These are phyloP conservation scores for Coccomyxa subellipsoidea DNA, from an alignment of 163 green algal species.

Conservation along the genomic window DNA sequence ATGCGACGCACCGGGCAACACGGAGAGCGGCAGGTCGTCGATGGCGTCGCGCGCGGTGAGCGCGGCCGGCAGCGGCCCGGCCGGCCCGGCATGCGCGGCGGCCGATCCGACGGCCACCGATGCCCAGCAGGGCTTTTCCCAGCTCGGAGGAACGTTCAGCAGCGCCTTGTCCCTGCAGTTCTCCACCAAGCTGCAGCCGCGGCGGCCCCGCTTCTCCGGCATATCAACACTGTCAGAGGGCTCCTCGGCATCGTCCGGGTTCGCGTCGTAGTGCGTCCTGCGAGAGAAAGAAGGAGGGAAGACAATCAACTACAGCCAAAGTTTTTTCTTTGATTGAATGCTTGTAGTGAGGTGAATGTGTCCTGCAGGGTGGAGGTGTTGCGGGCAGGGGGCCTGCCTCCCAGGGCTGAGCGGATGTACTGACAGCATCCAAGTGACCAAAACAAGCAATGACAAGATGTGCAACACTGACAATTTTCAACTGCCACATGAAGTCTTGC, in stretches of 20 bases:
- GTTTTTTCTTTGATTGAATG: background rate
- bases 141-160: background rate
- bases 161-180: background rate
- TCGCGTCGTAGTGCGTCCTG: background rate
- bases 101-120: background rate
- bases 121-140: too few species aligned
- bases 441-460: too few species aligned
- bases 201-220: background rate
- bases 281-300: too few species aligned
- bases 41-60: background rate
- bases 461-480: too few species aligned
- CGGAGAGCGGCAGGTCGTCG: background rate
- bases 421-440: too few species aligned
- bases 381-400: too few species aligned
- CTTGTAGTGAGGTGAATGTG: background rate
- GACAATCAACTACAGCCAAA: background rate
- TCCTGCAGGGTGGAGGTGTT: too few species aligned
- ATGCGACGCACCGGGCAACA: background rate
- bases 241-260: background rate
- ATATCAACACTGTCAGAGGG: background rate
- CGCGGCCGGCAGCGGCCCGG: background rate
- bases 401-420: too few species aligned
- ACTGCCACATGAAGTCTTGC: too few species aligned
- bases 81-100: background rate
- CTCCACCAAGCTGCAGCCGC: background rate